A percentile compares a stretch with the other conserved stretches of the same genome.
Conservation (phyloP, 1,284 basidiomycete species). For the Vanrija humicola region DNA sequence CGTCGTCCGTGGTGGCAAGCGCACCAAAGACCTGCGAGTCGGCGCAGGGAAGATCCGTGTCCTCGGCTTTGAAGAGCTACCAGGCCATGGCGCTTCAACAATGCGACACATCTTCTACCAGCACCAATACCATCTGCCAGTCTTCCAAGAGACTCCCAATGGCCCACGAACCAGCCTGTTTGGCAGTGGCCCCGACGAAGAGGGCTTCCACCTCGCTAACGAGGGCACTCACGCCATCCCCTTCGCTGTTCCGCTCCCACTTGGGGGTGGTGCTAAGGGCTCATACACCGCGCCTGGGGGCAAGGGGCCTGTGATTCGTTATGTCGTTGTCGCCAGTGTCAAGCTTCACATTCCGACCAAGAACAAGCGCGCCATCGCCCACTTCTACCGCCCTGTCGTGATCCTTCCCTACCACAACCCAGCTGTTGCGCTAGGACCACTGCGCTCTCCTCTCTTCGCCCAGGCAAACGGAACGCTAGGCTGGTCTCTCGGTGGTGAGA, state of each 20-base stretch:
- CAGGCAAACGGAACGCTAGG: constrained; percentile 58
- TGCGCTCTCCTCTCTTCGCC: constrained; percentile 61
- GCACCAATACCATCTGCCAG: constrained; percentile 61
- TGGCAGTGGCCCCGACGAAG: constrained; percentile 58
- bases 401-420: constrained; percentile 78
- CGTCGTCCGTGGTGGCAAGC: constrained; percentile 60
- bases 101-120: constrained; percentile 80
- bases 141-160: constrained; percentile 47
- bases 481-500: constrained; percentile 59
- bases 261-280: constrained; percentile 70
- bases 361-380: constrained; percentile 70
- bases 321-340: constrained; percentile 80
- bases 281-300: constrained; percentile 59
- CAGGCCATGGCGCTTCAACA: too few species aligned
- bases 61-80: constrained; percentile 73
- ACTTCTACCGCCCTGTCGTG: constrained; percentile 83
- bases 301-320: constrained; percentile 59
- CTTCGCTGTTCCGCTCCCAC: constrained; percentile 72
- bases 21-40: constrained; percentile 63
- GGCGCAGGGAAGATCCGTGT: constrained; percentile 77
- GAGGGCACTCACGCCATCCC: constrained; percentile 71
- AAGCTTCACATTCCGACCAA: constrained; percentile 69
- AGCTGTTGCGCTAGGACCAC: constrained; percentile 60
- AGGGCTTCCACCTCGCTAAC: constrained; percentile 64
- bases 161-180: constrained; percentile 52